Evolutionary conservation across 2,329 filamentous ascomycete genomes (phyloP).

Genomic region (Botrytis elliptica): DNA sequence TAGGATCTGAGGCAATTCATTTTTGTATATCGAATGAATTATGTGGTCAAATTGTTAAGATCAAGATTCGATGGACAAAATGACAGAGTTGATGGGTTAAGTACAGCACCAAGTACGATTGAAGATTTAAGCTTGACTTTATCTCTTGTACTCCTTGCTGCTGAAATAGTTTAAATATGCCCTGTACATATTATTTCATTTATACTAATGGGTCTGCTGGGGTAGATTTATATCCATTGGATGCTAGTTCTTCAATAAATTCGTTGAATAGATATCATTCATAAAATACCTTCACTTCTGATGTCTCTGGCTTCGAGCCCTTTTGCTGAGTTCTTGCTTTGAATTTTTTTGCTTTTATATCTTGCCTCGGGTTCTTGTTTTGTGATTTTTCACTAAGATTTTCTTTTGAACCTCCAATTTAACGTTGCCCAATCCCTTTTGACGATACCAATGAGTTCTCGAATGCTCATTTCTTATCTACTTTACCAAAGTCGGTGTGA

Average conservation of each 20-base stretch:
- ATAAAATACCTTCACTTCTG: neutral
- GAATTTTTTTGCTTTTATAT: neutral
- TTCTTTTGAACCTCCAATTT: neutral
- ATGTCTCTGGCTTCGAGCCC: neutral
- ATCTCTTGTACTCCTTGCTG: neutral
- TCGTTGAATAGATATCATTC: neutral
- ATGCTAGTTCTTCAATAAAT: neutral
- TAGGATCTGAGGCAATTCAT: neutral
- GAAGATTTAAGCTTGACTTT: neutral
- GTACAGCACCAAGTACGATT: neutral
- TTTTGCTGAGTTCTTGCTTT: neutral
- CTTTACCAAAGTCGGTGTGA: conserved; percentile 3
- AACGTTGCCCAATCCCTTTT: neutral
- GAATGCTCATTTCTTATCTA: neutral
- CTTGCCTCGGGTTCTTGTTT: neutral
- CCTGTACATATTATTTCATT: neutral
- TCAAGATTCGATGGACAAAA: neutral
- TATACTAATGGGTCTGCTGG: neutral
- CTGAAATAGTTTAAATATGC: neutral
- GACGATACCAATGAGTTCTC: neutral
- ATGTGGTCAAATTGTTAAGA: neutral
- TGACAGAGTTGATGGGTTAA: neutral
- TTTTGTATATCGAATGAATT: neutral
- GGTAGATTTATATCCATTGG: neutral
- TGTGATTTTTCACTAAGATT: neutral